Evolutionary conservation across 345 rosid genomes (phyloP), one percentile per base, ranked within the genome.

Genomic region (Pelargonium nanum): DNA sequence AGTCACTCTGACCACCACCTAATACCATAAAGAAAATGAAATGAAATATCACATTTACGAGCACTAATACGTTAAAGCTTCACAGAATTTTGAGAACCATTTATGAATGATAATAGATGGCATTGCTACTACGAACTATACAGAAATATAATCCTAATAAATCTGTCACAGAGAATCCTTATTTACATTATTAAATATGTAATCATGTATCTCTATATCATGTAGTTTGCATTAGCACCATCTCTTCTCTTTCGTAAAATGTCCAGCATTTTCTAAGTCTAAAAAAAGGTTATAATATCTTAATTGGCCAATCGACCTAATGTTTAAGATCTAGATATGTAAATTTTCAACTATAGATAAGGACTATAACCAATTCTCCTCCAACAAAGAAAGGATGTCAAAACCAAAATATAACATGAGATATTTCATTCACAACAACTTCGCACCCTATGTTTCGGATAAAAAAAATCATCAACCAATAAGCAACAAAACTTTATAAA

Each of bases 1-100:
- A 55, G 53, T 85, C 91, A 55, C 63, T 77, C 58, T 87, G 89
- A 74, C 73, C 70, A 52, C 82, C 67, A 61, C 98, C 98, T 92
- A 72, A 30, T 57, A 32, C 30, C 74, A 76, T 20, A 59, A 53
- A 62, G 61, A 26, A 34, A 40, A 9, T 9, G 15, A 40, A 10
- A 0, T 9, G 15, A 6, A 0, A 40, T 9, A 1, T 30, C 40
- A 6, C 24, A 62, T 7, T 44, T 1, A 53, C 25, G 24, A 58
- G 50, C 26, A 21, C n/a, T 57, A 56, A 34, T 5, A 26, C 24
- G 26, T 58, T 13, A 68, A 58, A 22, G 16, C 32, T 28, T 28
- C 32, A 28, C 45, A 34, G 1, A 15, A 10, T 34, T 5, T 61
- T 34, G 40, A 48, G 58, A 56, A 20, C 22, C n/a, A n/a, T n/a